Base-by-base conservation (phyloP, 2,329 filamentous ascomycete genomes). In the Elsinoe ampelina region DNA sequence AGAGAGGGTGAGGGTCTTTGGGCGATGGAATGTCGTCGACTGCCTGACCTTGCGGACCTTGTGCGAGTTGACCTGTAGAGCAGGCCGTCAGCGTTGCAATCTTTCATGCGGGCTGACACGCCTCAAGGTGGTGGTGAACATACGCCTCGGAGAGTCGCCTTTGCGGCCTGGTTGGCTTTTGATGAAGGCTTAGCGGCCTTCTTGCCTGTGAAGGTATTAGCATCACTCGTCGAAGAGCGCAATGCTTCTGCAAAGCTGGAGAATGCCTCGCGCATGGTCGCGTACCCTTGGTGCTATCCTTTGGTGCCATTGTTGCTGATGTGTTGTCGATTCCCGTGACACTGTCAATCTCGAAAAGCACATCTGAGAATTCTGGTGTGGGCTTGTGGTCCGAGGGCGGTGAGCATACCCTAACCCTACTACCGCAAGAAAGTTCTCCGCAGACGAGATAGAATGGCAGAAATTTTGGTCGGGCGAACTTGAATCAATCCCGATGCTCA, bases 141-240 rank as follows among this genome's bases (percentile, higher is more conserved):
- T 90, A 95, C 89, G 76, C 91, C 92, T 80, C 89, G 89, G 70
- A 97, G 86, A 72, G 90, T 87, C 75, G 93, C 88, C 84, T 98
- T 97, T 70, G 93, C 88, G 75, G 93, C 93, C 73, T 86, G 85
- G 71, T 85, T 86, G 78, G 93, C 93, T 84, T 95, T 85, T 68
- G 75, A 75, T 69, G 75, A 76, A 68, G 78, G 72, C 83, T 93
- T 93, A 3, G 48, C 39, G 48, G 32, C n/a, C 48, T 52, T 52
- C 34, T 39, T 52, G 48, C 48, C 48, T 52, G 19, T 26, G 11
- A 3, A 52, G 26, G 11, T 19, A 15, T 52, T 20, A 52, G 48
- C 15, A 45, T 26, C 20, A 30, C 8, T 30, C 26, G 22, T 30
- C 7, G 26, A 30, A 7, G 26, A 8, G 26, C 26, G 26, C 26